Evolutionary conservation across 805 yeast species (phyloP), one percentile per base, ranked within the genome.

Genomic region (Schwanniomyces yamadae): DNA sequence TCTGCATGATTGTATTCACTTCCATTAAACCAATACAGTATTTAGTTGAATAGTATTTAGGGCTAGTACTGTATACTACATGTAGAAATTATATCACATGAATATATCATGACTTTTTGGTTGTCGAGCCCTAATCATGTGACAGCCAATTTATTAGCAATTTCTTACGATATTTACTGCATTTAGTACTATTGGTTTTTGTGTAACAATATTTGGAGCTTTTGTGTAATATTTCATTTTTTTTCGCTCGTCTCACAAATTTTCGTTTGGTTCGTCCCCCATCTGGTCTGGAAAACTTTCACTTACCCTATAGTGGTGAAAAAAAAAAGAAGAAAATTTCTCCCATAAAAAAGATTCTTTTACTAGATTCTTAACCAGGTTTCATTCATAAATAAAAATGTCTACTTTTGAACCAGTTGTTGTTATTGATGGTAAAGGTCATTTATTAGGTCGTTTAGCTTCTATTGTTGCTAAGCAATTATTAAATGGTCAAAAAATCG

Each of bases 361-460:
- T 20, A 11, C 25, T 21, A 31, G 31, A 18, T 28, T 28, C 31
- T 28, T 28, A 28, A 28, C 31, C 31, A 28, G 23, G 27, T 31
- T 28, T 28, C 22, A 28, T 28, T 18, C 19, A 37, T 26, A 31
- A 34, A 28, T 40, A 46, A 65, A 58, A 52, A 82, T 83, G 89
- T 81, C 85, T 74, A 78, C 87, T 71, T 88, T 82, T 73, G 95
- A 89, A 80, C 91, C 95, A 77, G 95, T 85, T 78, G 87, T 87
- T 79, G 96, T 90, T 75, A 84, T 89, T 81, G 96, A 89, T 81
- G 96, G 95, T 81, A 90, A 93, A 88, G 99, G 98, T 70, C 99
- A 93, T 78, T 84, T 93, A 70, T 83, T 93, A 72, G 99, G 99
- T 76, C 96, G 99, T 82, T 86, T 93, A 71, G 99, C 99, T 59